These are phyloP conservation scores for Acorus gramineus DNA, from an alignment of 106 monocot species.

Conservation along the genomic window DNA sequence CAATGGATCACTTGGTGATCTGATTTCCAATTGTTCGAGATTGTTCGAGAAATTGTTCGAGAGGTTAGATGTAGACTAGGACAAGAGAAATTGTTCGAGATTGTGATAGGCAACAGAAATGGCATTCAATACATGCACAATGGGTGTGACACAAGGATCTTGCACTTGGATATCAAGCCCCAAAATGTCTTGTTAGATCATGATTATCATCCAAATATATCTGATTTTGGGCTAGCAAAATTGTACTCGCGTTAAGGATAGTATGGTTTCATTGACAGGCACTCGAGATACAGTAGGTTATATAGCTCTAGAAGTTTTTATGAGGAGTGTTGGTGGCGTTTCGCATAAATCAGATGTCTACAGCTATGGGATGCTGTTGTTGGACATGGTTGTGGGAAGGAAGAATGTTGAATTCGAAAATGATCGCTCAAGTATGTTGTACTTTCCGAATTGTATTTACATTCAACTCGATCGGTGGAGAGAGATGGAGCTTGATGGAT, in stretches of 20 bases:
- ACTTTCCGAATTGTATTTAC: conserved; percentile 18
- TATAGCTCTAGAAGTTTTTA: conserved; percentile 16
- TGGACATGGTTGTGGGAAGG: conserved; percentile 12
- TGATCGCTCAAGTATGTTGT: not conserved
- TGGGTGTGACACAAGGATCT: conserved; percentile 14
- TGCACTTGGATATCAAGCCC: conserved; percentile 21
- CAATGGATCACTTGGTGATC: too few relatives aligned
- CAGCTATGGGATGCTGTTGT: conserved; percentile 14
- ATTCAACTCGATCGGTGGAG: conserved; percentile 4
- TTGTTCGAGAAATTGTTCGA: too few relatives aligned
- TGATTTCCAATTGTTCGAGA: not conserved
- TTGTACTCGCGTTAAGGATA: conserved; percentile 7
- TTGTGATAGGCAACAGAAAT: conserved; percentile 3
- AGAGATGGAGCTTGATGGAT: not conserved
- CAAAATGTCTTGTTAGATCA: conserved; percentile 10
- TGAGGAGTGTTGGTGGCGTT: conserved; percentile 11
- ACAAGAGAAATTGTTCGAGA: not conserved
- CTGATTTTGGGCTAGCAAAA: conserved; percentile 18
- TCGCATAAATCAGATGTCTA: conserved; percentile 21
- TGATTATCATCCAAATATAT: conserved; percentile 10
- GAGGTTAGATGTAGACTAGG: too few relatives aligned
- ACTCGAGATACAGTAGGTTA: conserved; percentile 14
- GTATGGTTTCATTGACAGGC: conserved; percentile 6
- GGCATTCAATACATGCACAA: conserved; percentile 18
- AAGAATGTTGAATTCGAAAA: not conserved